Base-by-base conservation (phyloP, 2,329 filamentous ascomycete genomes). In the Paraconiothyrium sp. region DNA sequence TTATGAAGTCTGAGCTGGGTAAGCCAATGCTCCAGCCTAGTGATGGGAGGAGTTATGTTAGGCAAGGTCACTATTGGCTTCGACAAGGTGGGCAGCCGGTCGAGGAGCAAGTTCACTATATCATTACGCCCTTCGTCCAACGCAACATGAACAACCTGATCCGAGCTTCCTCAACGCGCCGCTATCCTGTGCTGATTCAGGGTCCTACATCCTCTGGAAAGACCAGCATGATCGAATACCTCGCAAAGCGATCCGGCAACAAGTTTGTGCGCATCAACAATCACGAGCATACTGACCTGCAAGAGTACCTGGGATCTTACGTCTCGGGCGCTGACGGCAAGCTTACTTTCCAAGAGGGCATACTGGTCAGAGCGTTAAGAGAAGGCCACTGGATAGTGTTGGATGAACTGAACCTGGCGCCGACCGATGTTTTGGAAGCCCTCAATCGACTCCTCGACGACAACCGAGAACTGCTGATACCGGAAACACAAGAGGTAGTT, bases 211-310 rank as follows among this genome's bases (percentile, higher is more conserved):
- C 96, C 5, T 92, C 94, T 13, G 95, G 95, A 66, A 99, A 99
- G 80, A 99, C 95, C 0, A 98, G 94, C 79, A 99, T 99, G 95
- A 97, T 99, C 46, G 94, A 98, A 79, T 97, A 97, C 76, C 85
- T 99, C 41, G 94, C 96, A n/a, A 95, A 97, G 73, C 91, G 92
- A 58, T 98, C 93, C 34, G 95, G 96, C 3, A 97, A 99, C 76
- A 95, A 92, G 73, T 99, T 98, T 74, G 93, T 99, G 47, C 89
- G 95, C 62, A 99, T 99, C 83, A 99, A 99, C 81, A 99, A 99
- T 70, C 95, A 99, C 79, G 96, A 99, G 75, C 95, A 99, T 74
- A 99, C 95, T 0, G 95, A 99, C 77, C 83, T 99, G 41, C 95
- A 99, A 78, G 96, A 99, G 76, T 99, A 99, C 72, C 83, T 99